Evolutionary conservation across 2,329 filamentous ascomycete species (phyloP).

Genomic region (Dendrostoma leiphaemia): DNA sequence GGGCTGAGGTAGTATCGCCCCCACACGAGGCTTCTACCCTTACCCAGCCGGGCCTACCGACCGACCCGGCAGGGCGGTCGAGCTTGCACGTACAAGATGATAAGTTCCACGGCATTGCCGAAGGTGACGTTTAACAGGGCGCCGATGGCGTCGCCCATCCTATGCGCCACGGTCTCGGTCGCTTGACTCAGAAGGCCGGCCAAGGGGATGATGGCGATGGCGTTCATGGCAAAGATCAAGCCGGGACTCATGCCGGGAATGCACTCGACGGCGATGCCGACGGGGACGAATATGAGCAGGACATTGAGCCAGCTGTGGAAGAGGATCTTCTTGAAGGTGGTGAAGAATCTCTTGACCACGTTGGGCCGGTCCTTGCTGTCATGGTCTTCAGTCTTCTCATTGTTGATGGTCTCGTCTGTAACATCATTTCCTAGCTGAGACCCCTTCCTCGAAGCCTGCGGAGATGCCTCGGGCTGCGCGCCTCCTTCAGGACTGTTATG

Average conservation of each 20-base stretch:
- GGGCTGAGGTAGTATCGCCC: background rate
- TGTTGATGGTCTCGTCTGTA: constrained; percentile 12
- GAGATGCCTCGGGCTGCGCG: constrained; percentile 41
- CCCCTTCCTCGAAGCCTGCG: constrained; percentile 55
- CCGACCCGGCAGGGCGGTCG: background rate
- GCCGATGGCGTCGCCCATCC: constrained; percentile 57
- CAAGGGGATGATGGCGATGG: constrained; percentile 58
- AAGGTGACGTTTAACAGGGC: constrained; percentile 61
- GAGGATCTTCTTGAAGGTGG: constrained; percentile 59
- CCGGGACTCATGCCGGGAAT: constrained; percentile 31
- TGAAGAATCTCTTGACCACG: constrained; percentile 35
- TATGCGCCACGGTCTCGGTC: constrained; percentile 56
- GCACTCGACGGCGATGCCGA: constrained; percentile 58
- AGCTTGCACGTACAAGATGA: constrained; percentile 42
- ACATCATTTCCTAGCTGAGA: constrained; percentile 47
- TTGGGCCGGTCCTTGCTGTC: constrained; percentile 28
- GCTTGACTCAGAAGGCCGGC: constrained; percentile 57
- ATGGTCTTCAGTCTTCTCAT: constrained; percentile 16
- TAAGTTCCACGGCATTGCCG: constrained; percentile 62
- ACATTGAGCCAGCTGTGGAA: constrained; percentile 69
- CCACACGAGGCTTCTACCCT: background rate
- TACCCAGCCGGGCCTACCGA: background rate
- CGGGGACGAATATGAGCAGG: constrained; percentile 67
- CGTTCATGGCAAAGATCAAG: constrained; percentile 60
- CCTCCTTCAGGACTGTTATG: constrained; percentile 23